A percentile compares a stretch with the other conserved stretches of the same genome.
Conservation (phyloP, 208 protist species). For the Acanthamoeba sp. region DNA sequence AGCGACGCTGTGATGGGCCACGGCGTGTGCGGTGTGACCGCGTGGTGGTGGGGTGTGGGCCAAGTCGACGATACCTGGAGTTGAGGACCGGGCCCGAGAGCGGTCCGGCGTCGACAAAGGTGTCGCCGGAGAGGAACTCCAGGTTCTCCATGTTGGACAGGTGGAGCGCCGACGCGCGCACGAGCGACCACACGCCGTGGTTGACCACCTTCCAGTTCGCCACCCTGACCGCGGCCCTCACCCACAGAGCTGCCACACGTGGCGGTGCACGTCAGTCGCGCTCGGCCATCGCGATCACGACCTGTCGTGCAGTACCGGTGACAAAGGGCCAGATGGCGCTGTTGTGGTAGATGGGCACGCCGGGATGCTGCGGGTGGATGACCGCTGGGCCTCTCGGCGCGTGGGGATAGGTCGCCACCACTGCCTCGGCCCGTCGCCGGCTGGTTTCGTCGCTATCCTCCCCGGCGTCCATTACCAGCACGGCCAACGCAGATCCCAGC, state of each 20-base stretch:
- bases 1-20: no score
- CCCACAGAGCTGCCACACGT: conserved; percentile 16
- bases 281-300: no score
- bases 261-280: no score
- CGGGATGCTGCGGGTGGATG: conserved; percentile 21
- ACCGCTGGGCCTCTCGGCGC: neutral
- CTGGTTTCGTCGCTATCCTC: neutral
- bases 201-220: conserved; percentile 29
- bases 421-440: neutral
- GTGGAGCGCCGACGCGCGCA: conserved; percentile 7
- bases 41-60: neutral
- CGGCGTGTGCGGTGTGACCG: neutral
- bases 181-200: conserved; percentile 28
- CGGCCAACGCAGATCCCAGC: neutral
- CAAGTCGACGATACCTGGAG: neutral
- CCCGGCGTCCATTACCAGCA: neutral
- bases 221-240: neutral
- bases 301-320: neutral
- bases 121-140: conserved; percentile 38
- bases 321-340: conserved; percentile 36
- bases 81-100: neutral
- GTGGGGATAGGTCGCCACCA: conserved; percentile 29
- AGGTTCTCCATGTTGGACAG: conserved; percentile 61
- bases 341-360: conserved; percentile 50
- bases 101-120: neutral